These are phyloP conservation scores for Mycena capillaripes DNA, from an alignment of 768 basidiomycete species.

Conservation along the genomic window DNA sequence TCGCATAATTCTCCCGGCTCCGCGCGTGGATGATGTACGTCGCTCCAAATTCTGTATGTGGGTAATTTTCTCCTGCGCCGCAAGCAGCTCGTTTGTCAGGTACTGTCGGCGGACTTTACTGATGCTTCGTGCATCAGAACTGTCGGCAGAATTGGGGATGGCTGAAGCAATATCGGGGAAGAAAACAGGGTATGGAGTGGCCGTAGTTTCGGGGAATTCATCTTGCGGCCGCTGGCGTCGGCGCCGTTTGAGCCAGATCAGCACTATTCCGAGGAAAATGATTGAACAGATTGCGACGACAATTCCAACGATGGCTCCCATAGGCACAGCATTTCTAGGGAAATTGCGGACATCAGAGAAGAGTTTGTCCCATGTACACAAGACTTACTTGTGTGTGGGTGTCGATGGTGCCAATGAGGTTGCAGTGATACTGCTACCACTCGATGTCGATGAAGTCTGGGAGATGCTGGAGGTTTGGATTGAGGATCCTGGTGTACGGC, in stretches of 20 bases:
- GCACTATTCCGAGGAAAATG: background rate
- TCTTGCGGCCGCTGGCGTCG: background rate
- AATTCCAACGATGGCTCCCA: background rate
- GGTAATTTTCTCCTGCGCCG: background rate
- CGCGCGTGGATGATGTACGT: background rate
- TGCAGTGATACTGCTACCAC: background rate
- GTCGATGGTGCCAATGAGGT: background rate
- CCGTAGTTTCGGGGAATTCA: background rate
- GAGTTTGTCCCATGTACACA: background rate
- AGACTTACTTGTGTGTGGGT: background rate
- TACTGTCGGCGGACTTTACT: background rate
- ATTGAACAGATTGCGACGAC: background rate
- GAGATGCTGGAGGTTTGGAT: background rate
- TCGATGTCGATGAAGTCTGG: background rate
- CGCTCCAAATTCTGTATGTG: background rate
- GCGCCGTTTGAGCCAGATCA: background rate
- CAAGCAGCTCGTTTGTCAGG: background rate
- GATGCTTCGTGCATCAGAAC: background rate
- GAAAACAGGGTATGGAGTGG: background rate
- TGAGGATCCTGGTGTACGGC: background rate
- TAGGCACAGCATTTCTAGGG: background rate
- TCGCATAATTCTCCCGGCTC: background rate
- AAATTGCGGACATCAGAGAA: background rate
- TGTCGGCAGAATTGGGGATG: background rate
- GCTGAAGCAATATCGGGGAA: background rate